Conservation (phyloP, 2,329 filamentous ascomycete species). For the Monilinia vaccinii-corymbosi region DNA sequence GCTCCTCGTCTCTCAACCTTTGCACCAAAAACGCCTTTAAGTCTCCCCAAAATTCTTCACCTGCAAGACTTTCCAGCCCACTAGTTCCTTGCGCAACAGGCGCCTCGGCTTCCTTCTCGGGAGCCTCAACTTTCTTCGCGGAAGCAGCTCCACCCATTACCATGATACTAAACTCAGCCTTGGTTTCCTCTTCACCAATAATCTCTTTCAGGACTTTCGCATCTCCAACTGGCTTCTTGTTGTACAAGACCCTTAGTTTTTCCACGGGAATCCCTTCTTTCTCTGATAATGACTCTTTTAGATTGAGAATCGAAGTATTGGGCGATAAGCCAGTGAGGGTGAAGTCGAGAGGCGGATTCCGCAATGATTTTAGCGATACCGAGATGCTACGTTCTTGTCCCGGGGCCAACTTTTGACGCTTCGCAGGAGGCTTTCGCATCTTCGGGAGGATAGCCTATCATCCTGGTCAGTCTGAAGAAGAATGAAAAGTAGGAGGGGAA, state of each 20-base stretch:
- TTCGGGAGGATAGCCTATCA: constrained; percentile 62
- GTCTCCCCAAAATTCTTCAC: constrained; percentile 78
- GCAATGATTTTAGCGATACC: constrained; percentile 64
- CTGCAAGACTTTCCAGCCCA: constrained; percentile 52
- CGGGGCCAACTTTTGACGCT: constrained; percentile 37
- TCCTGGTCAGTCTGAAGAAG: constrained; percentile 7
- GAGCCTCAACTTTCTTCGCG: constrained; percentile 33
- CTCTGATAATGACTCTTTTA: constrained; percentile 61
- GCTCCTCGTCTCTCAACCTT: constrained; percentile 61
- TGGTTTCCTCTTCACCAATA: constrained; percentile 44
- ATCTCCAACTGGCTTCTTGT: constrained; percentile 78
- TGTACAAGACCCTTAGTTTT: constrained; percentile 78
- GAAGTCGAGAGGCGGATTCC: constrained; percentile 63
- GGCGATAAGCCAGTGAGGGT: constrained; percentile 53
- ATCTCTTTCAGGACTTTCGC: constrained; percentile 70
- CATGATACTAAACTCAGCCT: constrained; percentile 79
- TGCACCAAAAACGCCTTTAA: constrained; percentile 72
- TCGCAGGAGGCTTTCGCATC: constrained; percentile 48
- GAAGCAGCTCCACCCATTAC: constrained; percentile 62
- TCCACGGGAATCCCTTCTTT: constrained; percentile 56
- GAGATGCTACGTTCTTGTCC: constrained; percentile 44
- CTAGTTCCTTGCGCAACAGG: constrained; percentile 44
- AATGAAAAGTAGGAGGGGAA: background rate
- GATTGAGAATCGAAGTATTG: constrained; percentile 66
- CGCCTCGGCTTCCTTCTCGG: constrained; percentile 27